These are phyloP conservation scores for Pichia norvegensis DNA, from an alignment of 1,139 yeast genomes.

Conservation along the genomic window DNA sequence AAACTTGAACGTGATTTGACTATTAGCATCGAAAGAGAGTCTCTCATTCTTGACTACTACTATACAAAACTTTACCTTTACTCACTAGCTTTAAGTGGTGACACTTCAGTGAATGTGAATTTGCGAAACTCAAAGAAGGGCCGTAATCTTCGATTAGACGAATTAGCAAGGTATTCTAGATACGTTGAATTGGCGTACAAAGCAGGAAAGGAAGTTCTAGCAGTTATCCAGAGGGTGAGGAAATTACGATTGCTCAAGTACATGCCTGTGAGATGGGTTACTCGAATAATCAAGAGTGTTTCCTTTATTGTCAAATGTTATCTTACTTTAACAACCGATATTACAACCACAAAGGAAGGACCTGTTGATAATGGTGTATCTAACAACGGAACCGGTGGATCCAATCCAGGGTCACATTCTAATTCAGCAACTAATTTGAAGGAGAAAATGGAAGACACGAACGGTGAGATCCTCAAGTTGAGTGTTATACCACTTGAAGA, in stretches of 20 bases:
- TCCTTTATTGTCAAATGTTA: conserved; percentile 86
- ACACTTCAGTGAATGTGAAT: conserved; percentile 24
- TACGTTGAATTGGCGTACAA: conserved; percentile 76
- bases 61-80: conserved; percentile 78
- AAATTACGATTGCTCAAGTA: conserved; percentile 53
- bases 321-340: conserved; percentile 49
- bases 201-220: conserved; percentile 75
- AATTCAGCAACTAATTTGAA: not conserved
- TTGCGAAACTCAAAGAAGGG: conserved; percentile 21
- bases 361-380: conserved; percentile 13
- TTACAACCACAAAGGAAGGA: conserved; percentile 16
- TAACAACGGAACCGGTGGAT: not conserved
- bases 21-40: conserved; percentile 52
- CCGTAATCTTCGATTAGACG: conserved; percentile 48
- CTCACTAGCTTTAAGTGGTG: conserved; percentile 63
- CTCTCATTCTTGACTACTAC: conserved; percentile 72
- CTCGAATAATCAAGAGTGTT: conserved; percentile 81
- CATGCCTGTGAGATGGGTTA: conserved; percentile 90
- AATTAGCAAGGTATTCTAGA: conserved; percentile 63
- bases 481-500: conserved; percentile 65
- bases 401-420: not conserved
- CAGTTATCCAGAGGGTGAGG: conserved; percentile 66
- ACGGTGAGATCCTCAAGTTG: conserved; percentile 44
- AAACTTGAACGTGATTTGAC: conserved; percentile 35
- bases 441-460: conserved; percentile 6